These are phyloP conservation scores for Phoenix roebelenii DNA, from an alignment of 176 grass and related monocot genomes.

Conservation along the genomic window DNA sequence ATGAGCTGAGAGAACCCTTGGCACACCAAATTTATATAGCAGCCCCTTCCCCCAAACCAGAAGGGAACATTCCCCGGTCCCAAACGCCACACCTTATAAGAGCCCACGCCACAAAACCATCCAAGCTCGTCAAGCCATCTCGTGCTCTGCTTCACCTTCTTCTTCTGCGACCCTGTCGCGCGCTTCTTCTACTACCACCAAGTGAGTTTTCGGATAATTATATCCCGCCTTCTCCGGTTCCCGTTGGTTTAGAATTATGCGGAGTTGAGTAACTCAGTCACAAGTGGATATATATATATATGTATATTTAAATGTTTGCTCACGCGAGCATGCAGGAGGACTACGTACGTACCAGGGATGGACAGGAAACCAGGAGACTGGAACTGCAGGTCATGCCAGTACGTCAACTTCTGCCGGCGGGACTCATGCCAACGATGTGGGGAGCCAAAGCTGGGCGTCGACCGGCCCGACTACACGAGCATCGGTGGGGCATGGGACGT, in stretches of 20 bases:
- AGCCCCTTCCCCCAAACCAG: too few relatives aligned
- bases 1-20: too few relatives aligned
- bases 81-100: slow-evolving; percentile 73
- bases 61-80: slow-evolving; percentile 5
- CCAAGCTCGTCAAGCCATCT: not conserved
- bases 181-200: too few relatives aligned
- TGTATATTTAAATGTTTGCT: too few relatives aligned
- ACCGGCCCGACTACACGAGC: slow-evolving; percentile 16
- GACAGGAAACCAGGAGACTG: slow-evolving; percentile 90
- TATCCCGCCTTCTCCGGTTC: too few relatives aligned
- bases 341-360: slow-evolving; percentile 49
- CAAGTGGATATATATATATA: too few relatives aligned
- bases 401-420: slow-evolving; percentile 88
- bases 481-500: slow-evolving; percentile 10
- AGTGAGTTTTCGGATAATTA: too few relatives aligned
- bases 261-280: too few relatives aligned
- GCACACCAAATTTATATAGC: too few relatives aligned
- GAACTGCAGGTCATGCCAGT: slow-evolving; percentile 75
- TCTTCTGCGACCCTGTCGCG: too few relatives aligned
- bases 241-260: too few relatives aligned
- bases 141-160: too few relatives aligned
- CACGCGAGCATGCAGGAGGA: not conserved
- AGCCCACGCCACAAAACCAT: slow-evolving; percentile 36
- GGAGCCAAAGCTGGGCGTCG: slow-evolving; percentile 12
- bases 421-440: slow-evolving; percentile 82